A percentile compares a stretch with the other conserved stretches of the same genome.
Conservation (phyloP, 352 stramenopile genomes). For the Phytophthora foliorum region DNA sequence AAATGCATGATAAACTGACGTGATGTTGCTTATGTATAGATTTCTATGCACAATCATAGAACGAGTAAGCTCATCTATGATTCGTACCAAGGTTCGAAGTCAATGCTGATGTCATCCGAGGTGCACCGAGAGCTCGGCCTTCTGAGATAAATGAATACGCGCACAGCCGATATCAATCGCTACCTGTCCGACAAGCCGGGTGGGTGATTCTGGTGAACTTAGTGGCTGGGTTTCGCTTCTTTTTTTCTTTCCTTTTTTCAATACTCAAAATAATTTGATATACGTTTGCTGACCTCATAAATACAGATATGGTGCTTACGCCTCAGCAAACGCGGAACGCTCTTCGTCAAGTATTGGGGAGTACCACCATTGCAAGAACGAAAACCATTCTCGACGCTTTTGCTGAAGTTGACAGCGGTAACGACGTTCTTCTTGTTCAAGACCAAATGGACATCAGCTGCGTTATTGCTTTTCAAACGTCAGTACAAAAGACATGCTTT, state of each 20-base stretch:
- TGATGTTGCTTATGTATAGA: not conserved
- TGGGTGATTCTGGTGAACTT: constrained; percentile 13
- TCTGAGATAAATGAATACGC: constrained; percentile 8
- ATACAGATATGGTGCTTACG: constrained; percentile 2
- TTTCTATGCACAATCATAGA: constrained; percentile 1
- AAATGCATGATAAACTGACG: not conserved
- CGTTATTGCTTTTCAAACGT: constrained; percentile 5
- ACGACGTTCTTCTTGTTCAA: constrained; percentile 9
- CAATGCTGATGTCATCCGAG: not conserved
- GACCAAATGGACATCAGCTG: constrained; percentile 14
- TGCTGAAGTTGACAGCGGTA: not conserved
- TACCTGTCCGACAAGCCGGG: constrained; percentile 13
- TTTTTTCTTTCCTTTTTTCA: not conserved
- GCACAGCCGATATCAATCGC: constrained; percentile 8
- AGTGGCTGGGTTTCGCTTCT: not conserved
- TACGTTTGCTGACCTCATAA: not conserved
- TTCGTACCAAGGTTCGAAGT: constrained; percentile 9
- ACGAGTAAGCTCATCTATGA: constrained; percentile 9
- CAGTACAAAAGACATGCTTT: constrained; percentile 15
- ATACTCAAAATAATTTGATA: not conserved
- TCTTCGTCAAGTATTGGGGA: not conserved
- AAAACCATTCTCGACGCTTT: constrained; percentile 11
- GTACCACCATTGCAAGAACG: not conserved
- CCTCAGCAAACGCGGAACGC: constrained; percentile 11
- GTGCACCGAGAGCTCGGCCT: constrained; percentile 5